Evolutionary conservation across 2,329 filamentous ascomycete genomes (phyloP), one percentile per base, ranked within the genome.

Genomic region (Aphanocladium album): DNA sequence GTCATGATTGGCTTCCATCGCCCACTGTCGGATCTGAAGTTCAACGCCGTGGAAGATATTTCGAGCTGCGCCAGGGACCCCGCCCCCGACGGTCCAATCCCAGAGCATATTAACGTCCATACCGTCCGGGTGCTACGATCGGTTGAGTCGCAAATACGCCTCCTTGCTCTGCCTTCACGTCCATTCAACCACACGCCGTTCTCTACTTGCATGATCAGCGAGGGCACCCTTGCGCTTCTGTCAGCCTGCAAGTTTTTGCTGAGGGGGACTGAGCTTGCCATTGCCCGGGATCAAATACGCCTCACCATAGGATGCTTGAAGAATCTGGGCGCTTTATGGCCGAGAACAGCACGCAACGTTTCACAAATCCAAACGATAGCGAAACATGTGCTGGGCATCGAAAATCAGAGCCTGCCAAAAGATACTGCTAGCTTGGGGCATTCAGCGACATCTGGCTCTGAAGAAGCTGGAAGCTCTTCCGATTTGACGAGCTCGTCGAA

Each of bases 301-400:
- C 69, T 77, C 67, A 73, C 65, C 5, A 73, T 78, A n/a, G 76
- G 76, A 0, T 78, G 72, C 60, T 67, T 78, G 9, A 73, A 71
- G 62, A 63, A 66, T 4, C 41, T 78, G 50, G 75, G 68, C 1
- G 67, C 70, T 7, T n/a, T 74, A 2, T 78, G 76, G 76, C 70
- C 74, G 0, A 65, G 72, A 35, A 71, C 69, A 5, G 68, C 69
- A 1, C 71, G 67, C 54, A 76, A 74, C 61, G 69, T 78, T 0
- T 60, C 66, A 16, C 76, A 78, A 63, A 70, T 78, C 2, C 76
- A 77, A 60, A 72, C 64, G 0, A 76, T 78, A 53, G 74, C 74
- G 4, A 70, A 69, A 7, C 65, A 72, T 41, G 72, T 71, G 19
- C 60, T 72, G 1, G 45, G 59, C 8, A 56, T 60, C 5, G 45